Base-by-base conservation (phyloP, 179 eudicot species). In the Beta lomatogona region DNA sequence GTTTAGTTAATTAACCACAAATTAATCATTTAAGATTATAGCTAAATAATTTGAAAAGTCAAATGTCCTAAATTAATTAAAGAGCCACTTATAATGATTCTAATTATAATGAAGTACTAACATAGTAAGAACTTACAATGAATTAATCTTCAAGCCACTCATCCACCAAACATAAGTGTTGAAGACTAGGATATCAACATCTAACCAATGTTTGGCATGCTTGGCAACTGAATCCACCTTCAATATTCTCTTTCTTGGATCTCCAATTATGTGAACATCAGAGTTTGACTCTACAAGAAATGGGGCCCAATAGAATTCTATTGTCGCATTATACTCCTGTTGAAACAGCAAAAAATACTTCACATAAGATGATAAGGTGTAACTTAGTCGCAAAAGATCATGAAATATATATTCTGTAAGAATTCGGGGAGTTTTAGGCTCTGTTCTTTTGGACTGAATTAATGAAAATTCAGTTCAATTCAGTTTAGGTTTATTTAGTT, bases 251-350 rank as follows among this genome's bases (percentile, higher is more conserved):
- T 91, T 81, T 76, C 81, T 94, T 78, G 94, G 96, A 83, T 94
- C 97, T 65, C 81, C 91, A 81, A 92, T 76, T 77, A 95, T 87
- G 3, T 86, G 87, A 3, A 85, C 14, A 83, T 96, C 99, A 0
- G 98, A 84, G 82, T 96, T 96, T 2, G 99, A 94, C 73, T 94
- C 97, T 14, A 96, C 86, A 12, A 96, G 70, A 77, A 89, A 96
- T 48, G 98, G 99, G 16, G 97, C 97, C 99, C 99, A 96, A 74
- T 96, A 96, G 85, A 96, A 96, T 88, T 96, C 99, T 41, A 96
- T 84, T 16, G 99, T 90, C 0, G 94, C 94, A 76, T 96, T 92
- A 81, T 92, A 91, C 83, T 89, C 93, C 98, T 95, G 77, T 44
- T 3, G 28, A 65, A 8, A 31, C 6, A 45, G 10, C 54, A 28